Evolutionary conservation across 345 rosid species (phyloP), one percentile per base, ranked within the genome.

Genomic region (Tarenaya hassleriana): DNA sequence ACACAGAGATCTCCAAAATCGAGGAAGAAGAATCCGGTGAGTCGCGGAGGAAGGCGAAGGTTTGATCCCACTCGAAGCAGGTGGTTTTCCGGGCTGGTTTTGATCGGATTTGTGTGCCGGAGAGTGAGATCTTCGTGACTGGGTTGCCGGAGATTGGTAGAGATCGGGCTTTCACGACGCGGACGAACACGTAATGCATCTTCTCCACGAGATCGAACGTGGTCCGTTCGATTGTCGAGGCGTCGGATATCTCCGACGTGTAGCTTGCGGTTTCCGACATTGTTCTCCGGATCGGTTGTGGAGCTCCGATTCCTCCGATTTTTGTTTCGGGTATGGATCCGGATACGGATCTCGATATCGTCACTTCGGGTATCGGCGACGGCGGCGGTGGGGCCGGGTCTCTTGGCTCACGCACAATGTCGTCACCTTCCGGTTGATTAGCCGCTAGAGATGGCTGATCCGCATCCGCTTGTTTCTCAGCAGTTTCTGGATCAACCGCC

Each of bases 131-230:
- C 40, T 71, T 75, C 15, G 80, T 86, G 3, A 83, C 57, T 0
- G 97, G 88, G 41, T 35, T 78, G 3, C 95, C 83, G 7, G 79
- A 82, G 43, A 77, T 84, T 37, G 96, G 92, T 8, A 90, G 41
- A 1, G 66, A 69, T 1, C 88, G 66, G 0, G 94, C 96, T 70
- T 90, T 86, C 45, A 84, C 88, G 0, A 84, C 79, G 10, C 90
- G 82, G 46, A 90, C 80, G 52, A 86, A 90, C 34, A 90, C 74
- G 72, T 86, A 90, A 44, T 84, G 88, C 97, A 90, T 86, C 70
- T 90, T 86, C 62, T 90, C 97, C 0, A 90, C 97, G 0, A 90
- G 79, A 75, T 90, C 97, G 46, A 90, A 90, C 9, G 97, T 46
- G 1, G 91, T 69, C 24, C 88, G 86, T 34, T 90, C 94, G 52